A percentile compares a stretch with the other conserved stretches of the same genome.
phyloP scores from a whole-genome alignment of 2,329 filamentous ascomycete genomes.

The Aspergillus piperis region DNA sequence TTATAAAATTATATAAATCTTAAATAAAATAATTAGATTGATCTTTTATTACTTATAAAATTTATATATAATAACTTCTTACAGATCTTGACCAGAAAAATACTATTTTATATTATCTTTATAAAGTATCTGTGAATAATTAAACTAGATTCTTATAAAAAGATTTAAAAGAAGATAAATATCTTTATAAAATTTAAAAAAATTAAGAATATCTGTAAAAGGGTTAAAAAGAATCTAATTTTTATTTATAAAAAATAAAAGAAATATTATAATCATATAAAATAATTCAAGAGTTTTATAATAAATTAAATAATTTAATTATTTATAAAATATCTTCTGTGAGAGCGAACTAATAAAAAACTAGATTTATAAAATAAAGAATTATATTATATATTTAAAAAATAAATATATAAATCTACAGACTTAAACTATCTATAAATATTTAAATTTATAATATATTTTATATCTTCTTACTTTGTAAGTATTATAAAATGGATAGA shows the following conservation, averaged over 20 bases:
- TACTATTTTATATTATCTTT: background rate
- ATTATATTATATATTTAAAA: background rate
- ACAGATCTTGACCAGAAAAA: background rate
- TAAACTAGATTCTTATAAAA: background rate
- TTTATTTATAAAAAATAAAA: too few relatives aligned
- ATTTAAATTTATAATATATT: background rate
- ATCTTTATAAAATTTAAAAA: too few relatives aligned
- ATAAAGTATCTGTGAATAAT: background rate
- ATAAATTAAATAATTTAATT: background rate
- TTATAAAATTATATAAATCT: constrained; percentile 2
- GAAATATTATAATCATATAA: background rate
- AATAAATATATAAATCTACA: background rate
- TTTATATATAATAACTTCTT: constrained; percentile 1
- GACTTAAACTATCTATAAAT: background rate
- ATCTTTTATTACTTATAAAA: background rate
- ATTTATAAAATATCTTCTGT: background rate
- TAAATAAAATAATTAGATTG: constrained; percentile 1
- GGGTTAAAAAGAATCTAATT: too few relatives aligned
- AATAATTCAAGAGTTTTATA: background rate
- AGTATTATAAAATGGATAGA: too few relatives aligned
- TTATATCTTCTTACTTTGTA: background rate
- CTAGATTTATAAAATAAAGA: background rate
- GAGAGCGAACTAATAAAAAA: background rate
- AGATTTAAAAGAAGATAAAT: too few relatives aligned
- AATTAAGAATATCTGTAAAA: too few relatives aligned